Base-by-base conservation (phyloP, 306 rosid genomes). In the Pyrus bretschneideri region DNA sequence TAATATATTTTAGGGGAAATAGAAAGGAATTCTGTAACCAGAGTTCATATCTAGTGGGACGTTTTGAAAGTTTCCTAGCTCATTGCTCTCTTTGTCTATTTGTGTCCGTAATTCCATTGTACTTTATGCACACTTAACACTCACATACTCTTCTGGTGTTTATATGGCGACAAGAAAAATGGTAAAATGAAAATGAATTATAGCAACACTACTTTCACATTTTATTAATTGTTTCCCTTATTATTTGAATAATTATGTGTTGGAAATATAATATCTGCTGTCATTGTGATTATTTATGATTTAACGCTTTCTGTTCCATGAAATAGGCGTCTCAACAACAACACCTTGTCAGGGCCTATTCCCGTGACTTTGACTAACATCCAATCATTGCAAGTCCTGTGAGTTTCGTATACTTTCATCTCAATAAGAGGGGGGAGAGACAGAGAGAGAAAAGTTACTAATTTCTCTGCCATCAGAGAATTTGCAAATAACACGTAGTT, bases 321-420 rank as follows among this genome's bases (percentile, higher is more conserved):
- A 76, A 82, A 83, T 76, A 96, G 99, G 93, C 99, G 99, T 87
- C 98, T 96, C 78, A 92, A 91, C 82, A 96, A 93, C 86, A 96
- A 93, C 89, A 88, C 13, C 86, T 87, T 96, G 86, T 6, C 81
- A 0, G 99, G 94, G 77, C 8, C 4, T 54, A 96, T 96, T 86
- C 97, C 99, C 30, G 0, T 27, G 61, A 7, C 82, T 33, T 86
- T 96, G 86, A 93, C 99, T 31, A 73, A 1, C 1, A 81, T 91
- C 78, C 0, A 0, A 9, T 80, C 97, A 29, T 85, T 96, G 76
- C 97, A 92, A 91, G 99, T 96, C 84, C 89, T 96, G 99, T 96
- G 85, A 96, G 99, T 91, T 73, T 75, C 76, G 23, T 49, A 73
- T 29, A 21, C 67, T 76, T 79, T 78, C 73, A 11, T 35, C 72